Conservation (phyloP, 306 rosid species). For the Abrus pulchellus region DNA sequence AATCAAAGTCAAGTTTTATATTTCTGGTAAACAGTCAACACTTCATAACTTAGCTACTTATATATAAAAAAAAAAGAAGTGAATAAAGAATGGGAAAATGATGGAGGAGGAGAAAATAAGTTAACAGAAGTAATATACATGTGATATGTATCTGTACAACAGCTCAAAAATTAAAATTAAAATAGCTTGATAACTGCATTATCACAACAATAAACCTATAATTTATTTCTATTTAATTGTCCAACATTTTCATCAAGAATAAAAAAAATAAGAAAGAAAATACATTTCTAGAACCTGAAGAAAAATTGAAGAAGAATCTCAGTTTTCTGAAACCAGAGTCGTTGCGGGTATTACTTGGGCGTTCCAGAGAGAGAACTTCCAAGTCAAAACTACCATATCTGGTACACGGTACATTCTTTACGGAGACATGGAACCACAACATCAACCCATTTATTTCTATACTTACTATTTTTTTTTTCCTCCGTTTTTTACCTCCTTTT, state of each 20-base stretch:
- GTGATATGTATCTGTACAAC: background rate
- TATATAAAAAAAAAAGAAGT: background rate
- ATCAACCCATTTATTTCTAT: too few species aligned
- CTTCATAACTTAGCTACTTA: background rate
- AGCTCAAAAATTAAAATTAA: too few species aligned
- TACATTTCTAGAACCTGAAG: background rate
- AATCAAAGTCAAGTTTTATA: background rate
- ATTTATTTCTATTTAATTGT: background rate
- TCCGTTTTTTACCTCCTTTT: too few species aligned
- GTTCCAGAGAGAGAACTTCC: too few species aligned
- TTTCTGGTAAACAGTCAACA: background rate
- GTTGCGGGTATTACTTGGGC: background rate
- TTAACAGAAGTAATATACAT: background rate
- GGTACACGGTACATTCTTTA: too few species aligned
- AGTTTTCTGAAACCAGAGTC: background rate
- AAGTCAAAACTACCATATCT: too few species aligned
- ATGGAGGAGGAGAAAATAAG: background rate
- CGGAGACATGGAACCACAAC: too few species aligned
- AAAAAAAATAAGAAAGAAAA: slow-evolving; percentile 15
- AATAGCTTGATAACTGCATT: background rate
- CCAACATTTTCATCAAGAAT: slow-evolving; percentile 19
- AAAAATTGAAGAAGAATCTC: slow-evolving; percentile 21
- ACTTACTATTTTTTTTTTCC: too few species aligned
- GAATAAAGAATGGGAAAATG: background rate
- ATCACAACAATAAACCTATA: background rate